Evolutionary conservation across 495 filamentous ascomycete genomes (phyloP).

Genomic region (Hamigera avellanea): DNA sequence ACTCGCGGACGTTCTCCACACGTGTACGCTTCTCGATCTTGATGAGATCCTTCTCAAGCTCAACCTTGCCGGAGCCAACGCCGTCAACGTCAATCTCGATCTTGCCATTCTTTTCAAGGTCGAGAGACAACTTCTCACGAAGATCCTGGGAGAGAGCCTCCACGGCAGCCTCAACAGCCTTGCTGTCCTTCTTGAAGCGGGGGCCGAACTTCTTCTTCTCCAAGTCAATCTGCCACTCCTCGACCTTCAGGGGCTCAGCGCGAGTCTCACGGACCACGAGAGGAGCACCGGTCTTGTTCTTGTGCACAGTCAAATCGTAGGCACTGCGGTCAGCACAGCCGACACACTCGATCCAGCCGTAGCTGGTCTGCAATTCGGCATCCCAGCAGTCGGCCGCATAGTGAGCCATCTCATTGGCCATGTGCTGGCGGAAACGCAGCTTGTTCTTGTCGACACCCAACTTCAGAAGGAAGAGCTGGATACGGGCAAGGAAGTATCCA

Average conservation of each 20-base stretch:
- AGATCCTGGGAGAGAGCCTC: slow-evolving; percentile 56
- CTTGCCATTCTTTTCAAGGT: slow-evolving; percentile 54
- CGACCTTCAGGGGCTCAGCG: slow-evolving; percentile 52
- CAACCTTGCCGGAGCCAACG: slow-evolving; percentile 52
- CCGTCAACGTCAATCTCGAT: slow-evolving; percentile 54
- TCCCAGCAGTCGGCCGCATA: slow-evolving; percentile 83
- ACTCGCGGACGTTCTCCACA: slow-evolving; percentile 60
- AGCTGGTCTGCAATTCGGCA: slow-evolving; percentile 64
- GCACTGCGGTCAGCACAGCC: slow-evolving; percentile 76
- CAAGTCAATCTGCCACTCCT: slow-evolving; percentile 65
- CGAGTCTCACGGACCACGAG: slow-evolving; percentile 59
- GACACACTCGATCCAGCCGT: slow-evolving; percentile 82
- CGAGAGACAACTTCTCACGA: slow-evolving; percentile 55
- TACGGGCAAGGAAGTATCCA: slow-evolving; percentile 77
- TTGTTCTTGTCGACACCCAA: slow-evolving; percentile 60
- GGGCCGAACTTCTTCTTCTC: slow-evolving; percentile 79
- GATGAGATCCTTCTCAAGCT: slow-evolving; percentile 59
- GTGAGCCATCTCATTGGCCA: slow-evolving; percentile 75
- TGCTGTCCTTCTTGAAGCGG: slow-evolving; percentile 69
- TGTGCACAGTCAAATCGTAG: slow-evolving; percentile 68
- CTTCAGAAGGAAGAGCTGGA: slow-evolving; percentile 59
- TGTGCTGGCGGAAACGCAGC: slow-evolving; percentile 76
- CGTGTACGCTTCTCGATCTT: slow-evolving; percentile 59
- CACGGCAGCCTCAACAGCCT: slow-evolving; percentile 58
- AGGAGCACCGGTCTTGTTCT: slow-evolving; percentile 69